These are phyloP conservation scores for Venturia pyrina DNA, from an alignment of 2,329 filamentous ascomycete species.

Conservation along the genomic window DNA sequence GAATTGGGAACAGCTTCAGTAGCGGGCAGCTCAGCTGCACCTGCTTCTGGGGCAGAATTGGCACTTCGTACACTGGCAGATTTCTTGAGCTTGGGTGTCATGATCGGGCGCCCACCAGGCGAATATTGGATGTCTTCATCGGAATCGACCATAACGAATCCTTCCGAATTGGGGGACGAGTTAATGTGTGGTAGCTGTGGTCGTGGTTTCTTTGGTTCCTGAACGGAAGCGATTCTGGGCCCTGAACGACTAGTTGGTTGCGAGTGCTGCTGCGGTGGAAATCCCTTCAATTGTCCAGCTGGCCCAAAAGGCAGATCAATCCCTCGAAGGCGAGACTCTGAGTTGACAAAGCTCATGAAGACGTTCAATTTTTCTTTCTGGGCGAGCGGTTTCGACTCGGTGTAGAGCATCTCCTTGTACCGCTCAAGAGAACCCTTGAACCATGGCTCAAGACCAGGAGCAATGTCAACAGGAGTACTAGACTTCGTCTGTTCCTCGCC, in stretches of 20 bases:
- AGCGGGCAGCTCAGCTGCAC: not conserved
- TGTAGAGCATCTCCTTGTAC: constrained; percentile 44
- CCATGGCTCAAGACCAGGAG: constrained; percentile 48
- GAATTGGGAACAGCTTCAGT: not conserved
- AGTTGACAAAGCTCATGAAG: constrained; percentile 39
- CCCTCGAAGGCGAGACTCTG: constrained; percentile 15
- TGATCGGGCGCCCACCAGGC: constrained; percentile 13
- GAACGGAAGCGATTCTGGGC: not conserved
- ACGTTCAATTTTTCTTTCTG: constrained; percentile 44
- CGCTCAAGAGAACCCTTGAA: constrained; percentile 45
- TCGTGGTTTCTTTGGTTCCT: not conserved
- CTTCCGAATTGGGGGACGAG: not conserved
- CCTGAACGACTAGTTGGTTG: not conserved
- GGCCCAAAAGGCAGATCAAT: constrained; percentile 12
- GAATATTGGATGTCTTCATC: constrained; percentile 11
- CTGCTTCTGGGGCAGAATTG: not conserved
- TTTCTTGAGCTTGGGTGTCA: constrained; percentile 14
- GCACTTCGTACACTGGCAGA: not conserved
- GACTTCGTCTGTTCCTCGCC: constrained; percentile 8
- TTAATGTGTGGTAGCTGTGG: not conserved
- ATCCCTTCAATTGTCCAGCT: constrained; percentile 9
- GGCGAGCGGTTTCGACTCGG: constrained; percentile 37
- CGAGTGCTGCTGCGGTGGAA: not conserved
- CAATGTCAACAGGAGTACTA: constrained; percentile 21
- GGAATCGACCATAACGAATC: constrained; percentile 11